These are phyloP conservation scores for Chalciporus chontae DNA, from an alignment of 768 basidiomycete species.

Conservation along the genomic window DNA sequence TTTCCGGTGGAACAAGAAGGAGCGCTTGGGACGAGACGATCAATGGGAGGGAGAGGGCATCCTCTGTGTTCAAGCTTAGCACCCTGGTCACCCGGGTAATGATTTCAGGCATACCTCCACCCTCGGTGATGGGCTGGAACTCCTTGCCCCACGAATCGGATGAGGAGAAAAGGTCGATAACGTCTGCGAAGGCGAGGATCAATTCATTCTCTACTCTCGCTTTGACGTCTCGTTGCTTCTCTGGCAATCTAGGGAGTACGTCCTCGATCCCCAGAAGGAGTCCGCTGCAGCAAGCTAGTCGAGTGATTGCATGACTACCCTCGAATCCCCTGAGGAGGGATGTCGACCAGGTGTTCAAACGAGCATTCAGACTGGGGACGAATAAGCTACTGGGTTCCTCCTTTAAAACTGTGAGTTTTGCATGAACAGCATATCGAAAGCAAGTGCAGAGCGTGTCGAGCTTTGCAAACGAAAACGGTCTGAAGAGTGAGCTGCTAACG, in stretches of 20 bases:
- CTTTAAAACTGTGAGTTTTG: constrained; percentile 24
- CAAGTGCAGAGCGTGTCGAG: constrained; percentile 26
- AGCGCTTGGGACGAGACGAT: constrained; percentile 61
- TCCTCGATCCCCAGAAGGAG: constrained; percentile 65
- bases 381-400: constrained; percentile 30
- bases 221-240: constrained; percentile 32
- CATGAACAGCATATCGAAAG: constrained; percentile 32
- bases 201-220: constrained; percentile 58
- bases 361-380: constrained; percentile 35
- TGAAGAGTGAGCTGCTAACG: constrained; percentile 29
- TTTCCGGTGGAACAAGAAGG: constrained; percentile 49
- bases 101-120: constrained; percentile 31
- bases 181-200: constrained; percentile 68
- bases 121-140: constrained; percentile 53
- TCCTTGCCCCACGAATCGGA: constrained; percentile 62
- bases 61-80: constrained; percentile 30
- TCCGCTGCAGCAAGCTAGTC: constrained; percentile 62
- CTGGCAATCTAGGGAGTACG: constrained; percentile 30
- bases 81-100: neutral
- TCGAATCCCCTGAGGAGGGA: constrained; percentile 56
- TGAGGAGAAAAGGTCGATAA: constrained; percentile 56
- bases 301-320: constrained; percentile 60
- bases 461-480: constrained; percentile 28
- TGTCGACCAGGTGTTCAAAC: constrained; percentile 48
- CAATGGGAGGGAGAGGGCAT: constrained; percentile 42